phyloP scores from a whole-genome alignment of 768 basidiomycete genomes.

The Coprinopsis strossmayeri region DNA sequence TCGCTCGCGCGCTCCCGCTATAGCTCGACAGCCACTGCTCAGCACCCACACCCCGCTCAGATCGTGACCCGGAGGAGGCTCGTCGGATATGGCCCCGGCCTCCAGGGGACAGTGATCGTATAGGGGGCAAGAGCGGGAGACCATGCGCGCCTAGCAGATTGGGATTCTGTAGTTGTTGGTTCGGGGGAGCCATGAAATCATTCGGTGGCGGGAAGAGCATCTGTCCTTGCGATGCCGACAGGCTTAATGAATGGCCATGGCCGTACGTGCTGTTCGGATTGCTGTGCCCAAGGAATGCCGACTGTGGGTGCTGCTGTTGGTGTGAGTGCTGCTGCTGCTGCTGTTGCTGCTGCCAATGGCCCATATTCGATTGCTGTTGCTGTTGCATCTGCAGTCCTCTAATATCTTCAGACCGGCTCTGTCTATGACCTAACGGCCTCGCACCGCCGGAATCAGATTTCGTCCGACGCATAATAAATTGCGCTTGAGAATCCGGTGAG shows the following conservation, averaged over 20 bases:
- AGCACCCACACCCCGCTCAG: slow-evolving; percentile 29
- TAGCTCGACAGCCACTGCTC: slow-evolving; percentile 26
- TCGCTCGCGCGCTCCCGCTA: slow-evolving; percentile 29
- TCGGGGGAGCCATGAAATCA: slow-evolving; percentile 5
- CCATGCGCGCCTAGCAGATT: slow-evolving; percentile 6
- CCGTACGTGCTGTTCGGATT: slow-evolving; percentile 10
- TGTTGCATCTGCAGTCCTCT: slow-evolving; percentile 5
- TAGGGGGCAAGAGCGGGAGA: slow-evolving; percentile 3
- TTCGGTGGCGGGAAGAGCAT: slow-evolving; percentile 8
- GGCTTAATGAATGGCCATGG: slow-evolving; percentile 17
- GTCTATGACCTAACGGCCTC: slow-evolving; percentile 38
- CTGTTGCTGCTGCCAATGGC: neutral
- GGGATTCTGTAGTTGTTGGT: slow-evolving; percentile 5
- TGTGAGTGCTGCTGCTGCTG: neutral
- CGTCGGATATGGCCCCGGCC: slow-evolving; percentile 30
- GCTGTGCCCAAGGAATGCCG: slow-evolving; percentile 5
- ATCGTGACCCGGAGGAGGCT: slow-evolving; percentile 34
- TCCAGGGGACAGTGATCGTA: slow-evolving; percentile 12
- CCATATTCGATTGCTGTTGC: slow-evolving; percentile 3
- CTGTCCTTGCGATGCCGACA: slow-evolving; percentile 9
- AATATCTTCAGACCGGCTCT: slow-evolving; percentile 61
- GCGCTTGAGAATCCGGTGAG: slow-evolving; percentile 20
- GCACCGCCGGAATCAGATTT: slow-evolving; percentile 37
- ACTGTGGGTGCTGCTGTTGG: slow-evolving; percentile 15
- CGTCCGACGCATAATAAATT: slow-evolving; percentile 37